phyloP scores from a whole-genome alignment of 2,329 filamentous ascomycete species.

The Knufia petricola region DNA sequence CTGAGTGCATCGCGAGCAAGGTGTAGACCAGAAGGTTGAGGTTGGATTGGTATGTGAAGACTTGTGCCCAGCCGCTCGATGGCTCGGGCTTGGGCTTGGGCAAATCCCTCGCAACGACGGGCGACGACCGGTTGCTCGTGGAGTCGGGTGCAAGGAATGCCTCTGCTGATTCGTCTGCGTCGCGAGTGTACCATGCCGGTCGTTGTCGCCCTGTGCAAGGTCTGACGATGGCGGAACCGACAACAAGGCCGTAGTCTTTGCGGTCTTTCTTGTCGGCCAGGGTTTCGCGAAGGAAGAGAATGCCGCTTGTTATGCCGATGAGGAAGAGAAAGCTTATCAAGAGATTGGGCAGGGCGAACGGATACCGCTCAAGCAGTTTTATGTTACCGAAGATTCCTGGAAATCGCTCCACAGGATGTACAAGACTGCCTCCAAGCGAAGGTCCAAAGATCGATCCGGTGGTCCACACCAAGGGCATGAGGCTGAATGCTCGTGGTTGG shows the following conservation, averaged over 20 bases:
- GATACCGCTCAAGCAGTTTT: constrained; percentile 62
- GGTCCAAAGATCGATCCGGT: constrained; percentile 82
- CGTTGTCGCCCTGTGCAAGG: constrained; percentile 25
- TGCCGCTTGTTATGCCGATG: constrained; percentile 61
- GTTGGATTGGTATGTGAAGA: constrained; percentile 64
- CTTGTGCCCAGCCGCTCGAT: constrained; percentile 45
- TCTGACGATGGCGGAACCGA: constrained; percentile 57
- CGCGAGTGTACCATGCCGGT: constrained; percentile 8
- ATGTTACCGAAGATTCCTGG: constrained; percentile 59
- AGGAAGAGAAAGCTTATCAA: constrained; percentile 68
- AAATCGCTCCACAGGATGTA: constrained; percentile 66
- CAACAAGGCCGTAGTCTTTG: constrained; percentile 63
- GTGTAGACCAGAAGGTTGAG: constrained; percentile 71
- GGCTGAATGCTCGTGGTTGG: constrained; percentile 78
- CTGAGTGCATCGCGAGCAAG: constrained; percentile 68
- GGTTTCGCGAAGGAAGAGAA: constrained; percentile 80
- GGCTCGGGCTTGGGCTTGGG: constrained; percentile 14
- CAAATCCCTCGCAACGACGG: constrained; percentile 4
- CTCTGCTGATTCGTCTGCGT: constrained; percentile 24
- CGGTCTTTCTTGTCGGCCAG: constrained; percentile 59
- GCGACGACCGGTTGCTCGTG: constrained; percentile 12
- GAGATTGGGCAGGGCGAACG: constrained; percentile 77
- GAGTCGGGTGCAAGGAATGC: constrained; percentile 25
- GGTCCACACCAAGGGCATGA: constrained; percentile 89
- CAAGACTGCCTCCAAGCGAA: constrained; percentile 75